Percentiles rank a stretch among this genome's conserved stretches.
phyloP scores from a whole-genome alignment of 2,329 filamentous ascomycete species.

The Cordyceps javanica region DNA sequence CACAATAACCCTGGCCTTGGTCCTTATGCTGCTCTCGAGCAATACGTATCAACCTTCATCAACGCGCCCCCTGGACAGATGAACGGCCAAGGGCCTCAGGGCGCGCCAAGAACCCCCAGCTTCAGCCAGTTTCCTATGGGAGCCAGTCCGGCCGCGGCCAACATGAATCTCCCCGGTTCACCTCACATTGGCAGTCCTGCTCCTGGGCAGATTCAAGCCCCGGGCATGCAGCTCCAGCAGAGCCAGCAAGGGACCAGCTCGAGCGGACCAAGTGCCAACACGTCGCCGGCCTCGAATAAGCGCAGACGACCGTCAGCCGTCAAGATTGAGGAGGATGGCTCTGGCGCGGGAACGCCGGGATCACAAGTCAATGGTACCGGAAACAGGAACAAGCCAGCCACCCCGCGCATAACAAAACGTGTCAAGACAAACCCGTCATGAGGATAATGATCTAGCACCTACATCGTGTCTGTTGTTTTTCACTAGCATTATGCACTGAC shows the following conservation, averaged over 20 bases:
- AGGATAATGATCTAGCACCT: slow-evolving; percentile 13
- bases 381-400: slow-evolving; percentile 46
- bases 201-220: slow-evolving; percentile 56
- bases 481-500: slow-evolving; percentile 1
- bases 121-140: slow-evolving; percentile 54
- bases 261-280: slow-evolving; percentile 61
- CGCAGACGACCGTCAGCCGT: slow-evolving; percentile 51
- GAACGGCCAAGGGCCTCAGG: slow-evolving; percentile 45
- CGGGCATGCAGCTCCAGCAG: slow-evolving; percentile 60
- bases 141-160: slow-evolving; percentile 52
- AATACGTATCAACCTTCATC: slow-evolving; percentile 48
- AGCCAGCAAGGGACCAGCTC: slow-evolving; percentile 64
- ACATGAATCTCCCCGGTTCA: slow-evolving; percentile 56
- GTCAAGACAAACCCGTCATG: slow-evolving; percentile 40
- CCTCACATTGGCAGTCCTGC: slow-evolving; percentile 55
- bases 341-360: slow-evolving; percentile 43
- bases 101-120: slow-evolving; percentile 46
- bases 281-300: slow-evolving; percentile 56
- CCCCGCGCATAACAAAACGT: slow-evolving; percentile 52
- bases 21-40: slow-evolving; percentile 54
- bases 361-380: slow-evolving; percentile 46
- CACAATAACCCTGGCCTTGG: slow-evolving; percentile 48
- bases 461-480: background rate
- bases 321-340: slow-evolving; percentile 50
- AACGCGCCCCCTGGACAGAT: slow-evolving; percentile 31